Evolutionary conservation across 2,329 filamentous ascomycete species (phyloP).

Genomic region (Exophiala alcalophila): DNA sequence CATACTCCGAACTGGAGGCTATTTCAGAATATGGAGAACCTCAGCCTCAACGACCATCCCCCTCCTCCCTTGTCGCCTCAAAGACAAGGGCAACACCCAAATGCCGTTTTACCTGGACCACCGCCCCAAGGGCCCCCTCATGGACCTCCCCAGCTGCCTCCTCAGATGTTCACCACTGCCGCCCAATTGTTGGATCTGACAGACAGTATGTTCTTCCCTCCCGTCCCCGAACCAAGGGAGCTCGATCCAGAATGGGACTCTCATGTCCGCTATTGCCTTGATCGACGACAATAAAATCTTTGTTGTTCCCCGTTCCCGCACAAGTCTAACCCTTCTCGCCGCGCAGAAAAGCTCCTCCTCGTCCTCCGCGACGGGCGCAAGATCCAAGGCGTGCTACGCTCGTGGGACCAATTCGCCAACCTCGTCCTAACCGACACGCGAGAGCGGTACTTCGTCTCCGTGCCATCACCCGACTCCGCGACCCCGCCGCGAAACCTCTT

Average conservation of each 20-base stretch:
- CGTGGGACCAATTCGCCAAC: conserved; percentile 98
- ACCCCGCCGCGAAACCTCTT: conserved; percentile 60
- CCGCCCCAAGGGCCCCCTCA: conserved; percentile 31
- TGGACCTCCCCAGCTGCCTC: conserved; percentile 52
- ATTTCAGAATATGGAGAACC: conserved; percentile 31
- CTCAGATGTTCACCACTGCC: conserved; percentile 98
- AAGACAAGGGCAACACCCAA: conserved; percentile 24
- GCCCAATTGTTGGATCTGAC: conserved; percentile 93
- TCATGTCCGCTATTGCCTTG: neutral
- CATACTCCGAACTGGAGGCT: neutral
- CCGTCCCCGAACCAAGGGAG: too few relatives aligned
- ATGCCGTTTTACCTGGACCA: conserved; percentile 22
- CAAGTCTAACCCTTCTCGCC: neutral
- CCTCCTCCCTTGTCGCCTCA: conserved; percentile 19
- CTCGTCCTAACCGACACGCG: conserved; percentile 89
- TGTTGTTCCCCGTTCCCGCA: too few relatives aligned
- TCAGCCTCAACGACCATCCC: conserved; percentile 30
- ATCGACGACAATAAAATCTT: too few relatives aligned
- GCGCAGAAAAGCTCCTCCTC: conserved; percentile 85
- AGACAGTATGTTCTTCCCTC: conserved; percentile 75
- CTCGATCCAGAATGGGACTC: neutral
- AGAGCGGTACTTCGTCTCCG: conserved; percentile 71
- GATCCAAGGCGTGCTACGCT: conserved; percentile 84
- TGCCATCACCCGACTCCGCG: conserved; percentile 10
- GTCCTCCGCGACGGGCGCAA: conserved; percentile 91